Percentiles rank a stretch among this genome's conserved stretches.
phyloP scores from a whole-genome alignment of 140 eudicot species.

The Cichorium intybus region DNA sequence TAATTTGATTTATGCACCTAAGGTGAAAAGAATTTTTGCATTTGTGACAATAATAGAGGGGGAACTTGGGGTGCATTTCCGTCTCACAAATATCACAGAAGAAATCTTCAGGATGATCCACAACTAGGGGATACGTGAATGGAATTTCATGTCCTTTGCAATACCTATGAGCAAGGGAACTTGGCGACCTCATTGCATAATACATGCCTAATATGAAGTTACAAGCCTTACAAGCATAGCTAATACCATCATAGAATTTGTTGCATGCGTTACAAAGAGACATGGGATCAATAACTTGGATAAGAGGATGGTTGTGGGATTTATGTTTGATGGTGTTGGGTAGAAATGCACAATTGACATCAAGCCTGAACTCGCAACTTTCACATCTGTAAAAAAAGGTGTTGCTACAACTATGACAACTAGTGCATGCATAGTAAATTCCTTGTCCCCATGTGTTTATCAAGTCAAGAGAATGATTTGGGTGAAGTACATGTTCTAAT shows the following conservation, averaged over 20 bases:
- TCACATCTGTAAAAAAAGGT: conserved; percentile 9
- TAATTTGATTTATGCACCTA: too few species aligned
- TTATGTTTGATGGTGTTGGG: too few species aligned
- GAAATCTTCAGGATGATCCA: background rate
- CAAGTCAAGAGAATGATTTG: background rate
- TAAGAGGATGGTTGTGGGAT: conserved; percentile 7
- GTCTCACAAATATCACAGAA: background rate
- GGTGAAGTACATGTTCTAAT: conserved; percentile 8
- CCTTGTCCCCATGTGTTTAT: background rate
- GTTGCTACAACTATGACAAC: background rate
- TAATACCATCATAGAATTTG: background rate
- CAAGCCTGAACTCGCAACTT: background rate
- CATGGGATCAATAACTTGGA: background rate
- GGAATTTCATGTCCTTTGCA: too few species aligned
- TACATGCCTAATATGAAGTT: too few species aligned
- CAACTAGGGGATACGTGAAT: too few species aligned
- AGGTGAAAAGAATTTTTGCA: too few species aligned
- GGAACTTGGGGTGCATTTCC: conserved; percentile 9
- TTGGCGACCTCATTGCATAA: background rate
- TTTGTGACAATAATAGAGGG: background rate
- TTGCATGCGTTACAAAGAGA: background rate
- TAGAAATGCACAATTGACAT: conserved; percentile 8
- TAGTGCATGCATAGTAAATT: background rate
- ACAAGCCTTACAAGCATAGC: background rate
- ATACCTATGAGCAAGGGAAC: too few species aligned